Conservation (phyloP, 2,329 filamentous ascomycete genomes). For the Phaeophleospora eucalypticola region DNA sequence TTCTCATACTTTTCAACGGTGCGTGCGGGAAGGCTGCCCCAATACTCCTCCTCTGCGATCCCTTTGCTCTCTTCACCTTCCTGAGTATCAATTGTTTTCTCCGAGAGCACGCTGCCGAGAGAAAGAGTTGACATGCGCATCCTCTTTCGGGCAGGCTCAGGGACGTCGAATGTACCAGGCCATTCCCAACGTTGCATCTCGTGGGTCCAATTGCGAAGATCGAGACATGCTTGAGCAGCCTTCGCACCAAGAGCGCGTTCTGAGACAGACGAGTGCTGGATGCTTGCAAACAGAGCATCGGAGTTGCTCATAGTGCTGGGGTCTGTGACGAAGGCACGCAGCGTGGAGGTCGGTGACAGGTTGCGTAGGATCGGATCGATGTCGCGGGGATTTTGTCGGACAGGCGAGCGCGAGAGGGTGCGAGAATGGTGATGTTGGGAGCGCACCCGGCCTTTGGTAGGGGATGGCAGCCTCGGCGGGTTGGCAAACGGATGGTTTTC, state of each 20-base stretch:
- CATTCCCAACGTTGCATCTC: constrained; percentile 64
- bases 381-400: constrained; percentile 25
- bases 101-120: background rate
- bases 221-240: constrained; percentile 66
- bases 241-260: constrained; percentile 69
- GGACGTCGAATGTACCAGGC: constrained; percentile 48
- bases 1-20: constrained; percentile 66
- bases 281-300: constrained; percentile 48
- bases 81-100: constrained; percentile 6
- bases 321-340: constrained; percentile 56
- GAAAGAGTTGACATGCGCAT: constrained; percentile 22
- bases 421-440: constrained; percentile 18
- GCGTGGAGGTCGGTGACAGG: constrained; percentile 57
- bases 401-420: constrained; percentile 29
- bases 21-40: constrained; percentile 65
- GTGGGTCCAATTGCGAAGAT: constrained; percentile 69
- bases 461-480: constrained; percentile 24
- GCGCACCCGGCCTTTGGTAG: constrained; percentile 5
- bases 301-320: constrained; percentile 20
- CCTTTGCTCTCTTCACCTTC: background rate
- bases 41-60: constrained; percentile 46
- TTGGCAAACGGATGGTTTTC: constrained; percentile 25
- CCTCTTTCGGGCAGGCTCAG: constrained; percentile 28
- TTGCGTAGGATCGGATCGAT: constrained; percentile 51
- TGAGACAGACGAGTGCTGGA: constrained; percentile 58